Evolutionary conservation across 306 rosid species (phyloP), one percentile per base, ranked within the genome.

Genomic region (Vicia sativa): DNA sequence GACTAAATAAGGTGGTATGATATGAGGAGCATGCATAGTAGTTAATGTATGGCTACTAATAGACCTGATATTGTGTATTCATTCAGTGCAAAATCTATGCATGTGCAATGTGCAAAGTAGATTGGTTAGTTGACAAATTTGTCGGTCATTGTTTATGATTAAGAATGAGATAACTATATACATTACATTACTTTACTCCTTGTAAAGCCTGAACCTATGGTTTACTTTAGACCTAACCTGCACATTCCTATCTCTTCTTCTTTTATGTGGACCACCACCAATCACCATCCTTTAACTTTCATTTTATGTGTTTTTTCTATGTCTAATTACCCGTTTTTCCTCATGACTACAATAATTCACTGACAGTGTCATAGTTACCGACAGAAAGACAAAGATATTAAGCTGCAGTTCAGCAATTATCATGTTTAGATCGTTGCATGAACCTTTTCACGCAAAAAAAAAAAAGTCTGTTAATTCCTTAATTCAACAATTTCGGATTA

Each of bases 101-200:
- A 83, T 83, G 82, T 75, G 86, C 85, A 74, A 77, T 68, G 62
- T 78, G 74, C 80, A 34, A 7, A 75, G 75, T 72, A 65, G 44
- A 52, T 19, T 52, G 38, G 9, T 34, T 14, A 52, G 14, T 52
- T 52, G 29, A 52, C 57, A 85, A 45, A 18, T 59, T 81, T 83
- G 78, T 80, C 42, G 50, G 62, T 55, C 75, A 79, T 75, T 68
- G 68, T 81, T 83, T 75, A 49, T 81, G 74, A 55, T 79, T 70
- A 38, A 70, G 76, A 79, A 76, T 78, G 6, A 43, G 13, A 13
- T 0, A 12, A 42, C 14, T 1, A 50, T 46, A 53, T 53, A 53
- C 11, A 11, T n/a, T n/a, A 53, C 3, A 11, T 54, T 53, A 6
- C 57, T 52, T 48, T 48, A 16, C 11, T 48, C 21, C 26, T 49